These are phyloP conservation scores for Thalassia testudinum DNA, from an alignment of 116 monocot species.

Conservation along the genomic window DNA sequence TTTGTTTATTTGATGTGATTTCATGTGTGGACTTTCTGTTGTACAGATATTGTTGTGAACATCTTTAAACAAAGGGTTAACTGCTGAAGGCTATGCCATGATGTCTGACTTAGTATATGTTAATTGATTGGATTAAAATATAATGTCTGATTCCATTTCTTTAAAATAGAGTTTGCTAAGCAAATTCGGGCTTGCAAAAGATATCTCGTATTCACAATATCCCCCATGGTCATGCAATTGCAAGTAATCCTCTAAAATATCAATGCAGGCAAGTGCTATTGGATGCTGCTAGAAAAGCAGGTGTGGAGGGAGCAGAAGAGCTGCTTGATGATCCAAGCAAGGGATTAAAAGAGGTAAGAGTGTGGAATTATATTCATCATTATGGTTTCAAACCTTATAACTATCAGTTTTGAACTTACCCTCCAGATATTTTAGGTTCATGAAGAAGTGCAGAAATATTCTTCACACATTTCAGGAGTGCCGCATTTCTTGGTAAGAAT, in stretches of 20 bases:
- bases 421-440: constrained; percentile 25
- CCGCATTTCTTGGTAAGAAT: constrained; percentile 75
- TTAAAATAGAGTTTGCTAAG: no score
- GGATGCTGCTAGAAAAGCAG: constrained; percentile 72
- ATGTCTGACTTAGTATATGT: no score
- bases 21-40: no score
- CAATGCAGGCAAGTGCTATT: constrained; percentile 71
- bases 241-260: background rate
- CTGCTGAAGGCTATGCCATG: no score
- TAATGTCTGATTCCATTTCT: no score
- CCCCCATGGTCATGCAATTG: no score
- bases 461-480: constrained; percentile 46
- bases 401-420: background rate
- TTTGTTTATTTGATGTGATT: no score
- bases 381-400: background rate
- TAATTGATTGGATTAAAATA: no score
- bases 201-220: no score
- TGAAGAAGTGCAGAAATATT: constrained; percentile 70
- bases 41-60: no score
- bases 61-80: no score
- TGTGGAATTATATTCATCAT: background rate
- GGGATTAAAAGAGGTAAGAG: constrained; percentile 56
- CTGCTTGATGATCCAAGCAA: constrained; percentile 56
- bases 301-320: constrained; percentile 72
- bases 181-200: no score